Evolutionary conservation across 2,329 filamentous ascomycete genomes (phyloP).

Genomic region (Pseudogymnoascus sp.): DNA sequence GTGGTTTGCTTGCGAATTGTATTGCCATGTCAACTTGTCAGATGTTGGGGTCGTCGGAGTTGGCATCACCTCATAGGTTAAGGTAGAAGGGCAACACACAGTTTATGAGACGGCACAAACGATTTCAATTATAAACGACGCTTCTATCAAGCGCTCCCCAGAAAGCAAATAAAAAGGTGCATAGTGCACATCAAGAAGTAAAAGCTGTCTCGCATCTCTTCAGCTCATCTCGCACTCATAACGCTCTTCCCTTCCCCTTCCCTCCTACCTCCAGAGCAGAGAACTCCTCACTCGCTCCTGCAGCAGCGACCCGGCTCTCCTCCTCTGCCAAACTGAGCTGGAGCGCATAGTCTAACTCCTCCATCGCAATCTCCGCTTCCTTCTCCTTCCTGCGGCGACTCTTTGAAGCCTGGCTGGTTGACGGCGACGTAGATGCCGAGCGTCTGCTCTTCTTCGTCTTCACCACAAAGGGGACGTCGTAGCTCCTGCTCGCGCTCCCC

Average conservation of each 20-base stretch:
- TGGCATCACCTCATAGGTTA: not conserved
- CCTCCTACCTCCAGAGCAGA: conserved; percentile 29
- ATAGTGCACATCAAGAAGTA: not conserved
- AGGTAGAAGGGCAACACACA: not conserved
- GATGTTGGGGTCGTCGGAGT: too few species aligned
- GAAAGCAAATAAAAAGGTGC: not conserved
- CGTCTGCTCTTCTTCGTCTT: conserved; percentile 38
- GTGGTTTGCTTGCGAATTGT: too few species aligned
- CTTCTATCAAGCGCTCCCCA: not conserved
- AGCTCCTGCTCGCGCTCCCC: conserved; percentile 35
- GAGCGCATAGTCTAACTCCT: conserved; percentile 53
- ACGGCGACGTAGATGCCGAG: conserved; percentile 31
- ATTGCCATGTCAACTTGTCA: too few species aligned
- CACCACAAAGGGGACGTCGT: conserved; percentile 44
- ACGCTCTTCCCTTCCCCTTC: conserved; percentile 38
- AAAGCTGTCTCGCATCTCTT: not conserved
- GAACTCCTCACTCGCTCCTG: conserved; percentile 32
- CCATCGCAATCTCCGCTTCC: conserved; percentile 31
- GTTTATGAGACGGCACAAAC: not conserved
- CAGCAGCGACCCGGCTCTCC: conserved; percentile 27
- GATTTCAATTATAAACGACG: not conserved
- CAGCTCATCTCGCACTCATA: not conserved
- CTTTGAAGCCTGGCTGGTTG: conserved; percentile 28
- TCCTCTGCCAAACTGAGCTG: conserved; percentile 53
- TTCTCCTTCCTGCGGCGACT: conserved; percentile 14